A percentile compares a stretch with the other conserved stretches of the same genome.
Evolutionary conservation across 805 yeast genomes (phyloP).

Genomic region (Candida silvicultrix): DNA sequence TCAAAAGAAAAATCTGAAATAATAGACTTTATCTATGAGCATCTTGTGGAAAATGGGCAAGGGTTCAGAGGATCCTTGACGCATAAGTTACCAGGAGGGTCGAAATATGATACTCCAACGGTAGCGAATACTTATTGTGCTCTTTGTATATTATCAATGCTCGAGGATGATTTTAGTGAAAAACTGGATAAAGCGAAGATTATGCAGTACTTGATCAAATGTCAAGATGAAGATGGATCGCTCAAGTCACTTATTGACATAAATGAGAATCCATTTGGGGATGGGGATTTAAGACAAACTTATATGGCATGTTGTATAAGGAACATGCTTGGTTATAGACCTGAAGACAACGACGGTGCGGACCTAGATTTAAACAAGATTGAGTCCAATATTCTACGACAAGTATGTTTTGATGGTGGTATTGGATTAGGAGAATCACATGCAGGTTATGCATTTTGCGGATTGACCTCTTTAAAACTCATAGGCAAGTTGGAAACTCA

Average conservation of each 20-base stretch:
- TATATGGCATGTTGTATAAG: slow-evolving; percentile 68
- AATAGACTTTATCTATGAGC: slow-evolving; percentile 40
- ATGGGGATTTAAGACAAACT: slow-evolving; percentile 65
- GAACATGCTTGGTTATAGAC: slow-evolving; percentile 34
- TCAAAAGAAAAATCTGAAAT: slow-evolving; percentile 24
- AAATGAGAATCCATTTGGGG: slow-evolving; percentile 39
- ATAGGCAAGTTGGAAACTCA: slow-evolving; percentile 23
- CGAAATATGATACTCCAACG: slow-evolving; percentile 52
- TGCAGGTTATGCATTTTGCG: slow-evolving; percentile 86
- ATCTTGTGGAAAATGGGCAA: slow-evolving; percentile 30
- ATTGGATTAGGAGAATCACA: slow-evolving; percentile 70
- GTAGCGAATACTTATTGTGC: slow-evolving; percentile 77
- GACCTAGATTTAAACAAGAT: slow-evolving; percentile 36
- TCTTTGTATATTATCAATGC: slow-evolving; percentile 45
- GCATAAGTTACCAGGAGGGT: slow-evolving; percentile 26
- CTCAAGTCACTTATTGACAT: slow-evolving; percentile 41
- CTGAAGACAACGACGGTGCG: slow-evolving; percentile 7
- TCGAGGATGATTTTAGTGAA: slow-evolving; percentile 36
- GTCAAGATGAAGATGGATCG: slow-evolving; percentile 58
- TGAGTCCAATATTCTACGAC: slow-evolving; percentile 28
- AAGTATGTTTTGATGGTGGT: slow-evolving; percentile 60
- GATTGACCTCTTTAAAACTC: slow-evolving; percentile 52
- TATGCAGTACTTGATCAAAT: slow-evolving; percentile 46
- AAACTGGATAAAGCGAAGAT: slow-evolving; percentile 36
- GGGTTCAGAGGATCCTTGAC: slow-evolving; percentile 58